Conservation (phyloP, 1,284 basidiomycete species). For the Sporisorium iseilematis-ciliati region DNA sequence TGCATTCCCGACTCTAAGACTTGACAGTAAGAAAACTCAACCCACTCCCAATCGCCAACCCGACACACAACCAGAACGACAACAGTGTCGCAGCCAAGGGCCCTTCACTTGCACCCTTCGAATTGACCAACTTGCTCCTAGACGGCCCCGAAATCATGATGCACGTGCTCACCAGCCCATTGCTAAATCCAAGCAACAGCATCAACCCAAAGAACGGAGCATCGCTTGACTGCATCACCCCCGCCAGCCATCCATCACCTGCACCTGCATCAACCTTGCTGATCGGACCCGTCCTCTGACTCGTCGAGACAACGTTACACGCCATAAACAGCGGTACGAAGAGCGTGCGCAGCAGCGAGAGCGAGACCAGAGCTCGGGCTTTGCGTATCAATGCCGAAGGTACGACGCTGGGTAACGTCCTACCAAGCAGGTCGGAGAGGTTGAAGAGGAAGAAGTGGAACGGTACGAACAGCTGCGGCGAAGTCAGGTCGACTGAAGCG, state of each 20-base stretch:
- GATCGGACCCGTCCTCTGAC: slow-evolving; percentile 39
- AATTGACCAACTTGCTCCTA: slow-evolving; percentile 38
- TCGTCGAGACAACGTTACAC: slow-evolving; percentile 53
- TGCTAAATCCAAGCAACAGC: slow-evolving; percentile 56
- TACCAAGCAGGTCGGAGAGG: slow-evolving; percentile 53
- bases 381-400: slow-evolving; percentile 29
- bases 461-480: slow-evolving; percentile 61
- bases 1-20: slow-evolving; percentile 6
- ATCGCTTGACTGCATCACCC: slow-evolving; percentile 48
- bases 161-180: slow-evolving; percentile 59
- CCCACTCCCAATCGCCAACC: slow-evolving; percentile 57
- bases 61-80: slow-evolving; percentile 63
- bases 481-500: slow-evolving; percentile 38
- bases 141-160: slow-evolving; percentile 59
- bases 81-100: slow-evolving; percentile 57
- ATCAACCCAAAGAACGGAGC: slow-evolving; percentile 56
- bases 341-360: slow-evolving; percentile 39
- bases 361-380: slow-evolving; percentile 27
- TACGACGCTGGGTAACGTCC: slow-evolving; percentile 52
- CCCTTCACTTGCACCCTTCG: slow-evolving; percentile 40
- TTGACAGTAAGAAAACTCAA: slow-evolving; percentile 55
- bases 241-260: slow-evolving; percentile 16
- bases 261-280: neutral
- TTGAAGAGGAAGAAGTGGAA: slow-evolving; percentile 66
- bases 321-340: slow-evolving; percentile 59